Conservation (phyloP, 371 early-diverging fungal species). For the Chytridiales sp. region DNA sequence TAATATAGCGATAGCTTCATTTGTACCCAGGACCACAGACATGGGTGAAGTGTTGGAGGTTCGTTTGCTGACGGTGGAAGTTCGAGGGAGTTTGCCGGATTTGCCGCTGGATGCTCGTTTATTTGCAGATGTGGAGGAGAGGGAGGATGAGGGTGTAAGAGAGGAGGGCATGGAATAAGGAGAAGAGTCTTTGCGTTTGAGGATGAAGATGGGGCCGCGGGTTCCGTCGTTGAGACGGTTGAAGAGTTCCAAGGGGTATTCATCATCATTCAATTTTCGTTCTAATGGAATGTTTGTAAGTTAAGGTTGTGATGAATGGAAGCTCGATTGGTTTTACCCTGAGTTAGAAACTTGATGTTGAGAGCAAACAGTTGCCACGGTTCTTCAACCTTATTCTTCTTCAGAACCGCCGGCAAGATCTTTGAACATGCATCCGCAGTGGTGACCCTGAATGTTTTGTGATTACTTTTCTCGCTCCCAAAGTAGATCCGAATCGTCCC, state of each 20-base stretch:
- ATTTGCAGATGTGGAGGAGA: background rate
- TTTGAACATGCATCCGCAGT: constrained; percentile 81
- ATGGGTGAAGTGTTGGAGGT: constrained; percentile 2
- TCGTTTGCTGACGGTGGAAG: constrained; percentile 2
- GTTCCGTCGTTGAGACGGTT: constrained; percentile 62
- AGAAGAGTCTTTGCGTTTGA: constrained; percentile 22
- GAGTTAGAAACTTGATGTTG: constrained; percentile 7
- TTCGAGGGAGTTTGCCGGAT: background rate
- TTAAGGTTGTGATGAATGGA: constrained; percentile 8
- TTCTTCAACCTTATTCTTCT: constrained; percentile 87
- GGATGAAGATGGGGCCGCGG: constrained; percentile 17
- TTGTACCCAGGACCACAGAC: no score
- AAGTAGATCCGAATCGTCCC: constrained; percentile 77
- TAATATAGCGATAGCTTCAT: constrained; percentile 53
- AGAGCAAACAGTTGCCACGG: constrained; percentile 63
- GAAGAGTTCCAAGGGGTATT: constrained; percentile 77
- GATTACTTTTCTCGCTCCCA: constrained; percentile 68
- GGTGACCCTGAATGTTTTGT: constrained; percentile 83
- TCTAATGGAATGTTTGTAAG: constrained; percentile 45
- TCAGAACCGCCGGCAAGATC: constrained; percentile 80
- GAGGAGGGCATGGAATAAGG: no score
- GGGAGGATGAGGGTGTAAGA: background rate
- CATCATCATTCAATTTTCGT: constrained; percentile 76
- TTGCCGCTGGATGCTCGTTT: background rate
- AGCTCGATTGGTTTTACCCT: constrained; percentile 15